phyloP scores from a whole-genome alignment of 2,329 filamentous ascomycete species.

The Penicillium sp. region DNA sequence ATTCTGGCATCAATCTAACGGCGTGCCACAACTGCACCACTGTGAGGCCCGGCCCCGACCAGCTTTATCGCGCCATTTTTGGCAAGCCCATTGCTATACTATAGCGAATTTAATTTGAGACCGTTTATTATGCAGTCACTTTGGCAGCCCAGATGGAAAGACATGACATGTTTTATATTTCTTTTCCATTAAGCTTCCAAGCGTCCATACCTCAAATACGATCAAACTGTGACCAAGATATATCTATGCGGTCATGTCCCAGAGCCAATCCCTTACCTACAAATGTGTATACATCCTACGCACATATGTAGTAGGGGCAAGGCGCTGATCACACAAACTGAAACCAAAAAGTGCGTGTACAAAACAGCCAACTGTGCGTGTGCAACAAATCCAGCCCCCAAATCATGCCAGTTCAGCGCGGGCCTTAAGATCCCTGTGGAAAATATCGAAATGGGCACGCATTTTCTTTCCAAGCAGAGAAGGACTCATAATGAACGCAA shows the following conservation, averaged over 20 bases:
- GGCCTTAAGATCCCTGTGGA: slow-evolving; percentile 27
- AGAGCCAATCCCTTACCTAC: background rate
- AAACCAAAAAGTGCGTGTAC: background rate
- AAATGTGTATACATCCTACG: background rate
- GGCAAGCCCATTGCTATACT: background rate
- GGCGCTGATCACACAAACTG: background rate
- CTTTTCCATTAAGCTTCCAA: background rate
- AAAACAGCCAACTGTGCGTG: background rate
- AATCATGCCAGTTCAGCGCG: slow-evolving; percentile 18
- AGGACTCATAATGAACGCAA: slow-evolving; percentile 25
- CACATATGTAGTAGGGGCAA: background rate
- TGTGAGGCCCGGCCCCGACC: background rate
- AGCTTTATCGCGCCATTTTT: background rate
- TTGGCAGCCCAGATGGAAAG: background rate
- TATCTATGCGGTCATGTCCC: background rate
- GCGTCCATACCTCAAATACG: background rate
- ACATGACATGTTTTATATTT: background rate
- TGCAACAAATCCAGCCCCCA: background rate
- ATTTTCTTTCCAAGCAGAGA: slow-evolving; percentile 26
- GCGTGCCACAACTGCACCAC: background rate
- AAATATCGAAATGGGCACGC: slow-evolving; percentile 21
- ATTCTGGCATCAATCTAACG: no score
- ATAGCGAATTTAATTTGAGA: background rate
- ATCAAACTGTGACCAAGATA: background rate
- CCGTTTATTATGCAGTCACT: background rate